Conservation (phyloP, 2,329 filamentous ascomycete genomes). For the Penicillium hesseltinei region DNA sequence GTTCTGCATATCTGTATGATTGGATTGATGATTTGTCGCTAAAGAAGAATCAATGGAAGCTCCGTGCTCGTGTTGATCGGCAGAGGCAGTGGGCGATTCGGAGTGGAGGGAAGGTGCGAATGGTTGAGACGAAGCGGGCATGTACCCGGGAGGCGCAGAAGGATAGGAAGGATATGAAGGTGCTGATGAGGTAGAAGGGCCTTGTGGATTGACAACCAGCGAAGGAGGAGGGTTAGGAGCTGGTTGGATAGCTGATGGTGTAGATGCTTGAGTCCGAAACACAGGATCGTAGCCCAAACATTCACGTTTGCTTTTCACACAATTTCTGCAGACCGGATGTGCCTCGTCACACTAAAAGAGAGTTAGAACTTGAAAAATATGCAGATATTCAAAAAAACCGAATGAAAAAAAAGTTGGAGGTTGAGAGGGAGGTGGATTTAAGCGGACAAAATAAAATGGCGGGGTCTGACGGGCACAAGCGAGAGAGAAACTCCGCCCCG, state of each 20-base stretch:
- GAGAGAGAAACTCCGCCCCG: constrained; percentile 27
- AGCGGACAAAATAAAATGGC: constrained; percentile 26
- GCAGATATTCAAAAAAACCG: background rate
- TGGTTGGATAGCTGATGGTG: constrained; percentile 67
- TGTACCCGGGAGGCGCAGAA: constrained; percentile 41
- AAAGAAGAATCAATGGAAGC: constrained; percentile 66
- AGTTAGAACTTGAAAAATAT: constrained; percentile 15
- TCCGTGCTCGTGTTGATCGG: constrained; percentile 57
- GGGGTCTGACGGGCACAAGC: constrained; percentile 30
- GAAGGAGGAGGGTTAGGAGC: constrained; percentile 47
- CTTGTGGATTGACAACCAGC: constrained; percentile 42
- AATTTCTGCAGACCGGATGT: constrained; percentile 79
- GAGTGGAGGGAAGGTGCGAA: constrained; percentile 40
- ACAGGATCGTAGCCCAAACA: constrained; percentile 68
- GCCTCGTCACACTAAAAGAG: constrained; percentile 81
- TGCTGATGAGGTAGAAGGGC: constrained; percentile 28
- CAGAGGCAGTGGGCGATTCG: constrained; percentile 40
- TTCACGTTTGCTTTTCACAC: constrained; percentile 66
- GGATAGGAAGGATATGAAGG: constrained; percentile 39
- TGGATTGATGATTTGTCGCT: constrained; percentile 44
- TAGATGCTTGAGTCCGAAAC: constrained; percentile 67
- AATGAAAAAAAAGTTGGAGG: constrained; percentile 11
- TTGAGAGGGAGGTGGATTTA: constrained; percentile 15
- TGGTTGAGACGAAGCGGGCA: constrained; percentile 40
- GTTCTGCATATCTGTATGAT: constrained; percentile 37